Conservation (phyloP, 108 stramenopile genomes). For the Pinguiococcus pyrenoidosus region DNA sequence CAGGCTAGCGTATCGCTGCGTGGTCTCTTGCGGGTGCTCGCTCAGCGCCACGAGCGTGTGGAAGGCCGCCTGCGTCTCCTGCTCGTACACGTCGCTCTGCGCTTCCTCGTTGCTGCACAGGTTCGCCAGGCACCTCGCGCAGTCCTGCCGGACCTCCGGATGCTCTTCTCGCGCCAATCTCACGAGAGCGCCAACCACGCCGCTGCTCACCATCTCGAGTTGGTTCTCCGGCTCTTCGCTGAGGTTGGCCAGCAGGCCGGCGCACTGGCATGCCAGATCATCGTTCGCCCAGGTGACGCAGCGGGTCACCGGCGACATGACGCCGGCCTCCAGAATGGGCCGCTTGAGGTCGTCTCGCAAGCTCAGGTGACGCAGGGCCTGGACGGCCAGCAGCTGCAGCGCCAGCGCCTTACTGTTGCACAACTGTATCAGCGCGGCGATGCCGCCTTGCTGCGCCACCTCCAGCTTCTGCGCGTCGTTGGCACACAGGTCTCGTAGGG, state of each 20-base stretch:
- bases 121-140: constrained; percentile 57
- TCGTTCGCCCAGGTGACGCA: constrained; percentile 45
- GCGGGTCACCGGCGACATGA: constrained; percentile 39
- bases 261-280: constrained; percentile 54
- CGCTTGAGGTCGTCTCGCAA: constrained; percentile 37
- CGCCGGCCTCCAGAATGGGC: constrained; percentile 38
- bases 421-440: constrained; percentile 43
- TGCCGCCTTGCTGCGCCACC: constrained; percentile 51
- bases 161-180: constrained; percentile 41
- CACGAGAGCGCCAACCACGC: constrained; percentile 41
- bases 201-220: constrained; percentile 44
- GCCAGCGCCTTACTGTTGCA: constrained; percentile 36
- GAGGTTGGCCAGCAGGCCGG: constrained; percentile 58
- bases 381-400: constrained; percentile 49
- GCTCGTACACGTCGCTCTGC: constrained; percentile 44
- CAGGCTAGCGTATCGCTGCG: constrained; percentile 62
- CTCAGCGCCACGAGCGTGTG: constrained; percentile 45
- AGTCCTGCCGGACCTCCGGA: constrained; percentile 58
- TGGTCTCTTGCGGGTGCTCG: constrained; percentile 41
- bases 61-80: constrained; percentile 57
- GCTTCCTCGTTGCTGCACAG: constrained; percentile 55
- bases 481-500: constrained; percentile 54
- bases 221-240: constrained; percentile 54
- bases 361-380: constrained; percentile 55
- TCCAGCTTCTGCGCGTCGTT: constrained; percentile 42